Evolutionary conservation across 805 yeast genomes (phyloP), one percentile per base, ranked within the genome.

Genomic region (Saccharomycopsis javanensis): DNA sequence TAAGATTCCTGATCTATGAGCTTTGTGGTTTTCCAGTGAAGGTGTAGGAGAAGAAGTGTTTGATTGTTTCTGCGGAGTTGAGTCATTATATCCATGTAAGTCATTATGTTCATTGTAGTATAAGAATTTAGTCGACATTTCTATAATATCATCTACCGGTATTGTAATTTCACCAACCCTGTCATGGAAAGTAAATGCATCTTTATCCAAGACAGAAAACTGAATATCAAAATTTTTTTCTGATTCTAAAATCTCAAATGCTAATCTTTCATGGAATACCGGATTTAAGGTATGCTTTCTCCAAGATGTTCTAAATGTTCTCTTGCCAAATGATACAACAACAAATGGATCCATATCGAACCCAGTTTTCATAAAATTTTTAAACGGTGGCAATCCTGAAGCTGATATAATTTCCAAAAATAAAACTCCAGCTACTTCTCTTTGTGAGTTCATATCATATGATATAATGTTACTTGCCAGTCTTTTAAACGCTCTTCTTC

Each of bases 291-390:
- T 85, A 68, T 92, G 97, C 23, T 87, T 79, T 62, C 83, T 79
- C 83, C 90, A 85, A 10, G 90, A 83, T 0, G 97, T 90, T 63
- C 95, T 79, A 68, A 81, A 92, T 0, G 92, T 89, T 62, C 85
- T 85, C 64, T 86, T 84, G 8, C 97, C 97, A 68, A 92, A 89
- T 0, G 96, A 83, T 0, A 89, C 84, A 18, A 92, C 89, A 2
- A 92, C 92, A 71, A 92, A 94, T 1, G 98, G 98, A 67, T 94
- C 99, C 95, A 94, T 88, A 69, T 90, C 96, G 66, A 86, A 92
- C 1, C 91, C 84, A 23, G 88, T 80, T 8, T 90, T 74, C 15
- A 87, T 72, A 53, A 66, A 68, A 62, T 85, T 84, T 45, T 78
- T 77, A 55, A 84, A 75, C 0, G 95, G 88, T 0, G 99, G 99